phyloP scores from a whole-genome alignment of 106 monocot species.

The Alisma plantagoaquatica region DNA sequence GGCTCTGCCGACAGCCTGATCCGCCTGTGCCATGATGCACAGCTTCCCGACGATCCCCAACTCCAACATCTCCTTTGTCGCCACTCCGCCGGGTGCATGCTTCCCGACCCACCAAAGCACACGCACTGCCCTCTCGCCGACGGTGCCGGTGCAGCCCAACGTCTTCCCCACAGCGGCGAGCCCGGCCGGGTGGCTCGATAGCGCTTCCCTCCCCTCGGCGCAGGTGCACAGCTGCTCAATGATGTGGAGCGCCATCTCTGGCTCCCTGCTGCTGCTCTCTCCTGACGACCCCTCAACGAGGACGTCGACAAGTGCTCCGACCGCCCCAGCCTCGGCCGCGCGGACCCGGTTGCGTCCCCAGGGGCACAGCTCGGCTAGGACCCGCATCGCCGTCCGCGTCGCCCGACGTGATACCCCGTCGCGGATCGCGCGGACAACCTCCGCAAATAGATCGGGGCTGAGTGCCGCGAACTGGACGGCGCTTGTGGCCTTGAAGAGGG shows the following conservation, averaged over 20 bases:
- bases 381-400: conserved; percentile 29
- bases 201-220: conserved; percentile 60
- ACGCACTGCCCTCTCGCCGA: conserved; percentile 46
- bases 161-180: conserved; percentile 55
- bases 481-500: conserved; percentile 10
- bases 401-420: conserved; percentile 36
- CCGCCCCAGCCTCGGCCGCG: conserved; percentile 38
- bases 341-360: conserved; percentile 51
- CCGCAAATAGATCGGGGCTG: conserved; percentile 20
- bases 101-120: conserved; percentile 29
- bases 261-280: conserved; percentile 20
- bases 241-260: conserved; percentile 38
- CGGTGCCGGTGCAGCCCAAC: conserved; percentile 34
- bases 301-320: conserved; percentile 48
- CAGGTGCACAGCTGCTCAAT: conserved; percentile 49
- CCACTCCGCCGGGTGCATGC: conserved; percentile 27
- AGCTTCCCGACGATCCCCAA: conserved; percentile 52
- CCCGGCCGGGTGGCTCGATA: conserved; percentile 46
- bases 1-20: conserved; percentile 31
- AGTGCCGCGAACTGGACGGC: conserved; percentile 18
- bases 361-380: conserved; percentile 20
- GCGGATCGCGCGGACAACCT: conserved; percentile 17
- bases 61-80: conserved; percentile 62
- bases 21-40: conserved; percentile 27
- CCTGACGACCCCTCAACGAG: conserved; percentile 28